These are phyloP conservation scores for Sarocladium brachiariae DNA, from an alignment of 2,329 filamentous ascomycete genomes.

Conservation along the genomic window DNA sequence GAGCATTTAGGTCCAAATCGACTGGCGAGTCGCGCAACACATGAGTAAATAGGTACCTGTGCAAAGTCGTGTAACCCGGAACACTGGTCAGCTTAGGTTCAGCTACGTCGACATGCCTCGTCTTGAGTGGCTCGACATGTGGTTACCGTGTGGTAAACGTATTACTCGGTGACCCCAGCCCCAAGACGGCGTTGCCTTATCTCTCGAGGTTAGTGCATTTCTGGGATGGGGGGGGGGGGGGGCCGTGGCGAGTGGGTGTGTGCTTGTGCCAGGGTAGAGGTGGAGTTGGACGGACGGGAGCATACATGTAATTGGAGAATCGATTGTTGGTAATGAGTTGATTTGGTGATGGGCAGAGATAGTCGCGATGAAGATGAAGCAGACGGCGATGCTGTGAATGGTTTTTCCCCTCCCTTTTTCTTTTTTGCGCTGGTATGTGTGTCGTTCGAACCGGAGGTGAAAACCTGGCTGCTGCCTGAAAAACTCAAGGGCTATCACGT, in stretches of 20 bases:
- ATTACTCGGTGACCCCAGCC: slow-evolving; percentile 9
- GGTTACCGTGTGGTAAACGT: slow-evolving; percentile 9
- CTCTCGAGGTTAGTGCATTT: slow-evolving; percentile 5
- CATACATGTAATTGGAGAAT: neutral
- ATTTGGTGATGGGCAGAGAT: too few relatives aligned
- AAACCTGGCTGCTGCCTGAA: too few relatives aligned
- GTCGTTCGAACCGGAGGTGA: too few relatives aligned
- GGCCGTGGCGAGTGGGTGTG: slow-evolving; percentile 7
- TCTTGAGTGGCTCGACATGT: slow-evolving; percentile 1
- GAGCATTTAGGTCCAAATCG: too few relatives aligned
- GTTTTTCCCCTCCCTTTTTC: too few relatives aligned
- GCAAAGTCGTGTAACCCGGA: neutral
- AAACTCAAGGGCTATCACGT: too few relatives aligned
- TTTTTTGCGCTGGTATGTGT: too few relatives aligned
- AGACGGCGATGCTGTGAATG: too few relatives aligned
- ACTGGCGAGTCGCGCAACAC: too few relatives aligned
- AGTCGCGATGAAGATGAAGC: too few relatives aligned
- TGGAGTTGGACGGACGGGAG: slow-evolving; percentile 4
- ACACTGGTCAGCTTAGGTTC: neutral
- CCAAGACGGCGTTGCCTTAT: slow-evolving; percentile 9
- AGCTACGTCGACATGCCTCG: slow-evolving; percentile 2
- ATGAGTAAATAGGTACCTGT: neutral
- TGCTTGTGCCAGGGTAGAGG: slow-evolving; percentile 3
- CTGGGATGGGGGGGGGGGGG: slow-evolving; percentile 9
- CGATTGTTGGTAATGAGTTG: neutral